These are phyloP conservation scores for Lentinula guzmanii DNA, from an alignment of 768 basidiomycete genomes.

Conservation along the genomic window DNA sequence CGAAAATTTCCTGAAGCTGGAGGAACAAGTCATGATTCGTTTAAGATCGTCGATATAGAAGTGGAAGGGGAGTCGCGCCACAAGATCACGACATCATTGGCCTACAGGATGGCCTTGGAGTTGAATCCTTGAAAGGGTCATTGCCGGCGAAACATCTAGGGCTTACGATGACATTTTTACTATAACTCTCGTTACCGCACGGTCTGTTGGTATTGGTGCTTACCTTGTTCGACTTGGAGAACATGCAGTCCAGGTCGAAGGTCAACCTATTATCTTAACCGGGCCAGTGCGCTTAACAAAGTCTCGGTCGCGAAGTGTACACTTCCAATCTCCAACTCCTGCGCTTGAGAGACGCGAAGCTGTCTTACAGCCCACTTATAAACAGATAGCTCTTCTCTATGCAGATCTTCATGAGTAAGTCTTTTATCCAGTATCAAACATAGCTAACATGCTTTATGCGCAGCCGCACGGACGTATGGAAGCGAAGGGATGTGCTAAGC, in stretches of 20 bases:
- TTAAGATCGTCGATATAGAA: slow-evolving; percentile 80
- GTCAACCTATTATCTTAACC: slow-evolving; percentile 98
- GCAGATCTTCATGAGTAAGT: slow-evolving; percentile 95
- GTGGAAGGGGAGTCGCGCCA: slow-evolving; percentile 83
- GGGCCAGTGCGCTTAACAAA: slow-evolving; percentile 98
- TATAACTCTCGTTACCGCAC: slow-evolving; percentile 96
- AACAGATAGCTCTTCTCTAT: slow-evolving; percentile 89
- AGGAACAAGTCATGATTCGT: slow-evolving; percentile 73
- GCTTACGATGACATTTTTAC: slow-evolving; percentile 99
- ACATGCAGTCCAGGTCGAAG: slow-evolving; percentile 97
- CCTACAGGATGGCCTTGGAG: slow-evolving; percentile 94
- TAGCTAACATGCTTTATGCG: slow-evolving; percentile 1
- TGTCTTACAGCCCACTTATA: slow-evolving; percentile 82
- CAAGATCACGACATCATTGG: slow-evolving; percentile 98
- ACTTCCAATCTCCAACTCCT: slow-evolving; percentile 94
- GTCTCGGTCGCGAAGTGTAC: slow-evolving; percentile 98
- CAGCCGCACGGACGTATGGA: slow-evolving; percentile 93
- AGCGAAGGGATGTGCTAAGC: slow-evolving; percentile 91
- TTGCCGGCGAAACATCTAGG: slow-evolving; percentile 96
- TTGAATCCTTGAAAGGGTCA: slow-evolving; percentile 93
- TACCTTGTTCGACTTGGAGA: slow-evolving; percentile 98
- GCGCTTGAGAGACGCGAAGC: slow-evolving; percentile 74
- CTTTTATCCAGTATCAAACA: slow-evolving; percentile 4
- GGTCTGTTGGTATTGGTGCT: slow-evolving; percentile 98
- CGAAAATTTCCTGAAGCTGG: slow-evolving; percentile 83